phyloP scores from a whole-genome alignment of 176 grass and related monocot species.

The Cocos nucifera region DNA sequence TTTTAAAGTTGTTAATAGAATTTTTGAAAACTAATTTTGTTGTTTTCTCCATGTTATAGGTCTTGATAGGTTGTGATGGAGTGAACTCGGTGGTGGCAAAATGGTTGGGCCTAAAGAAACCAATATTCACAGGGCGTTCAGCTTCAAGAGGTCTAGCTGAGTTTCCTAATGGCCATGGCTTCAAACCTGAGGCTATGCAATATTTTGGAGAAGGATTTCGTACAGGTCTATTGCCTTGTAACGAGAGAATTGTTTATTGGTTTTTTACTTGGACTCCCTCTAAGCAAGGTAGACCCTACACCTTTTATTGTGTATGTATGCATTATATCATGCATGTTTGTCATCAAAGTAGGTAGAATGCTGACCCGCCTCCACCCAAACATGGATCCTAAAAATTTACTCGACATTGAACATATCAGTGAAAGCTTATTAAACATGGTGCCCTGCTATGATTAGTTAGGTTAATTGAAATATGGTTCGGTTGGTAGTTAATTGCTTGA shows the following conservation, averaged over 20 bases:
- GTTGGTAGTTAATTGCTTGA: too few species aligned
- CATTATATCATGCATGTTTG: too few species aligned
- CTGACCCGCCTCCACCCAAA: too few species aligned
- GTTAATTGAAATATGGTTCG: too few species aligned
- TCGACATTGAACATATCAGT: too few species aligned
- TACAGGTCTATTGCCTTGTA: slow-evolving; percentile 36
- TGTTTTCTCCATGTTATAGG: slow-evolving; percentile 15
- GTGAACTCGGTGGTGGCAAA: slow-evolving; percentile 67
- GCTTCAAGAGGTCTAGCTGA: slow-evolving; percentile 42
- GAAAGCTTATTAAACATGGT: too few species aligned
- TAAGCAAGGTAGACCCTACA: neutral
- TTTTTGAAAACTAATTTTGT: too few species aligned
- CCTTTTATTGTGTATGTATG: neutral
- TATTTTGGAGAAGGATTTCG: slow-evolving; percentile 38
- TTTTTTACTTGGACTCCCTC: slow-evolving; percentile 64
- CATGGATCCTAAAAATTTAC: too few species aligned
- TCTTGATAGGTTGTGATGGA: slow-evolving; percentile 56
- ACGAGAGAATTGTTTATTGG: slow-evolving; percentile 52
- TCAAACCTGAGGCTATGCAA: slow-evolving; percentile 35
- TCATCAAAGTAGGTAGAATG: too few species aligned
- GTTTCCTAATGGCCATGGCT: slow-evolving; percentile 36
- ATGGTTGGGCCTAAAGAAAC: slow-evolving; percentile 41
- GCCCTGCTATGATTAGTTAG: too few species aligned
- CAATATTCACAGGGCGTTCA: slow-evolving; percentile 28
- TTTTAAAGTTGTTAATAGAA: neutral